Evolutionary conservation across 2,329 filamentous ascomycete genomes (phyloP), one percentile per base, ranked within the genome.

Genomic region (Hymenoscyphus fraxineus): DNA sequence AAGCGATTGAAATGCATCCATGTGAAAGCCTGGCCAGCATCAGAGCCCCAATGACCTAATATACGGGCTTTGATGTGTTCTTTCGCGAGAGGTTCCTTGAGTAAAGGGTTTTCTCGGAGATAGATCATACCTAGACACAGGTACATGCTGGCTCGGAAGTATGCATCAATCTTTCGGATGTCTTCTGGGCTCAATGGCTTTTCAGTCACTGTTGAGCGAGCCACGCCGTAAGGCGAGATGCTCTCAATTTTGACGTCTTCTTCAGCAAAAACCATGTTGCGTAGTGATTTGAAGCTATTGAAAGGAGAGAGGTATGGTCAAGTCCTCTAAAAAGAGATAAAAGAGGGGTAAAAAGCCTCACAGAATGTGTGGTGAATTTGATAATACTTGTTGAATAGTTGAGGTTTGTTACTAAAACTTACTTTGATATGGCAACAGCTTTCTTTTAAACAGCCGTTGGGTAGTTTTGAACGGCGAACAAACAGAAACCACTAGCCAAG

Each of bases 1-100:
- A 93, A 79, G 40, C 89, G 87, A 77, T 93, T 93, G 82, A 92
- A 89, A 78, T 93, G 90, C 79, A 92, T 90, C 76, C 88, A 93
- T 40, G 89, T 90, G 77, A 93, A 93, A 65, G 89, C 87, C 76
- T 93, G 90, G 15, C 90, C 90, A n/a, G 90, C 87, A 59, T 90
- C 89, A 2, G 88, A 91, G 62, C 90, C 90, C 82, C 91, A 93
- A 74, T 93, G 90, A 47, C 90, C 90, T 1, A 93, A 80, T 9
- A 93, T 80, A 68, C 90, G 85, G 65, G 84, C 81, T 78, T 93
- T 93, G 78, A 93, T 80, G 73, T 93, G 91, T 59, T 64, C 85
- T 39, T 84, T 78, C 70, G 85, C 85, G 68, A 92, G 81, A 1
- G 88, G 88, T 70, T 92, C 85, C 65, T 83, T 83, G 55, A 93